Percentiles rank a stretch among this genome's conserved stretches.
These are phyloP conservation scores for Termitomyces sp. DNA, from an alignment of 768 basidiomycete species.

Conservation along the genomic window DNA sequence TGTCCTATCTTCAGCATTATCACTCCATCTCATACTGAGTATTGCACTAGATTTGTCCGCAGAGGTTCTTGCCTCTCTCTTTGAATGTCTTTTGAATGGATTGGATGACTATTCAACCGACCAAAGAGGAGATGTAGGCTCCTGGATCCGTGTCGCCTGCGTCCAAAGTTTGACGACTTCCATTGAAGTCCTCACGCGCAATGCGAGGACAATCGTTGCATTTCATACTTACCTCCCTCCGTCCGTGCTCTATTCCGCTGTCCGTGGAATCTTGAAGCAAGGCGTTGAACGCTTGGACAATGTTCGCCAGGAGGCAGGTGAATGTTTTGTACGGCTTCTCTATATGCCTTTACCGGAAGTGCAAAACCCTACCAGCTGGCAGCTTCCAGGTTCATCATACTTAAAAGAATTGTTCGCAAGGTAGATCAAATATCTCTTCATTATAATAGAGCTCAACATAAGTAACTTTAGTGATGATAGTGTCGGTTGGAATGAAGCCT, in stretches of 20 bases:
- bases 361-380: constrained; percentile 40
- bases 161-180: constrained; percentile 58
- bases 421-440: constrained; percentile 24
- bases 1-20: constrained; percentile 4
- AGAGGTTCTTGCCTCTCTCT: constrained; percentile 38
- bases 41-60: constrained; percentile 41
- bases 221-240: constrained; percentile 60
- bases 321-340: constrained; percentile 49
- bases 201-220: constrained; percentile 33
- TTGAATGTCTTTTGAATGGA: constrained; percentile 59
- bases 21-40: neutral
- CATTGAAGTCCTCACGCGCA: constrained; percentile 43
- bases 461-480: constrained; percentile 27
- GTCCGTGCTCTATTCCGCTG: constrained; percentile 44
- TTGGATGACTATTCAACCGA: constrained; percentile 89
- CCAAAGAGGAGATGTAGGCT: constrained; percentile 94
- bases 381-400: constrained; percentile 38
- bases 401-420: constrained; percentile 49
- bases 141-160: constrained; percentile 85
- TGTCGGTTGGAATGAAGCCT: constrained; percentile 63
- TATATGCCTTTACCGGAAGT: constrained; percentile 37
- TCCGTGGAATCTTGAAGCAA: constrained; percentile 78
- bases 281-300: constrained; percentile 89
- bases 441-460: neutral
- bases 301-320: constrained; percentile 77